These are phyloP conservation scores for Amauroascus niger DNA, from an alignment of 2,329 filamentous ascomycete species.

Conservation along the genomic window DNA sequence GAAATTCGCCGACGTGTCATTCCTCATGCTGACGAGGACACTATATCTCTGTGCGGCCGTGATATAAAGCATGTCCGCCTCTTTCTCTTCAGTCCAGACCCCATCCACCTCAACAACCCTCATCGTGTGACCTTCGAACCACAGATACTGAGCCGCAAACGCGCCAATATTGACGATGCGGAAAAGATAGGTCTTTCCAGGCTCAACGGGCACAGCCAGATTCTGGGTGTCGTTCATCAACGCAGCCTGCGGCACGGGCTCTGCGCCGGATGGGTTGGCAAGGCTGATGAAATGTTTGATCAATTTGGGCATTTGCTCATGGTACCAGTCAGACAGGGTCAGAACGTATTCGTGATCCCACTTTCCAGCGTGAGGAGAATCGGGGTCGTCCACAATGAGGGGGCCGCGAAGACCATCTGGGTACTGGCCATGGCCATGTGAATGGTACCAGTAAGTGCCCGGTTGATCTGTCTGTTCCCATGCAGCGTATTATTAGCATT, in stretches of 20 bases:
- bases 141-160: conserved; percentile 27
- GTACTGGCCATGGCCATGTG: conserved; percentile 24
- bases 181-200: conserved; percentile 60
- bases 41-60: conserved; percentile 14
- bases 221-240: conserved; percentile 62
- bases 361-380: conserved; percentile 45
- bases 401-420: conserved; percentile 26
- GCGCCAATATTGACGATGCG: conserved; percentile 63
- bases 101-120: conserved; percentile 21
- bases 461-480: conserved; percentile 22
- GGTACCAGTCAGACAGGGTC: conserved; percentile 61
- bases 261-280: conserved; percentile 45
- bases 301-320: conserved; percentile 44
- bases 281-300: conserved; percentile 41
- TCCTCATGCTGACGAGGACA: conserved; percentile 13
- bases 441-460: conserved; percentile 28
- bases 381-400: conserved; percentile 31
- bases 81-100: conserved; percentile 19
- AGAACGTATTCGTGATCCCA: conserved; percentile 53
- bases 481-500: conserved; percentile 14
- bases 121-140: conserved; percentile 20
- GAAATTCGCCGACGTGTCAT: conserved; percentile 11
- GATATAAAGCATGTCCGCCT: conserved; percentile 14
- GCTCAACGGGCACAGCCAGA: conserved; percentile 48
- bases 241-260: conserved; percentile 57